Evolutionary conservation across 2,329 filamentous ascomycete genomes (phyloP), one percentile per base, ranked within the genome.

Genomic region (Beauveria medogensis): DNA sequence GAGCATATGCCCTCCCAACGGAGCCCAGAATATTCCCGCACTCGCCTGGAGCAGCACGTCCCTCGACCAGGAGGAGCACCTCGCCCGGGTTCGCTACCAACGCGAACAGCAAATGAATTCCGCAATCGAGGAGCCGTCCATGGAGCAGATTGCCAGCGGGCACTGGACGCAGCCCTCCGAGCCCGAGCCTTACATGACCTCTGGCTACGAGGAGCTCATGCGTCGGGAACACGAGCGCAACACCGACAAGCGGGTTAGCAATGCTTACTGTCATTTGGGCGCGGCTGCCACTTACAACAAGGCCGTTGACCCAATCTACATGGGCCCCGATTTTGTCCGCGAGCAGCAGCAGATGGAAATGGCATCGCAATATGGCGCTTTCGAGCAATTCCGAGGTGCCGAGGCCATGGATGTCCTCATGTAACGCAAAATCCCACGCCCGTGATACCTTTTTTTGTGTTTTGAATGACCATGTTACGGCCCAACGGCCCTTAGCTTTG

Each of bases 121-220:
- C 65, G 84, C 81, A 64, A 72, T 85, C 58, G 69, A 78, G n/a
- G 68, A 80, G 10, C 83, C 86, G 69, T 75, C 78, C 0, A 69
- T 78, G 20, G 68, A 80, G 8, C 83, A 87, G 69, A 75, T 75
- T 3, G 72, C 74, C 9, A 80, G 85, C 62, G 78, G 82, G 28
- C 77, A 78, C 56, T 86, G 84, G 82, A 67, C 77, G 30, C 70
- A 70, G 30, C 70, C 68, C 64, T 72, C 51, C 4, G 79, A 83
- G 63, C 84, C 83, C 44, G 91, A 95, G 73, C 91, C 91, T 0
- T 96, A 96, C 73, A 95, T 96, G 83, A 73, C 83, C 53, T 87
- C 85, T 7, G 92, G 92, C 16, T 96, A 96, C 70, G 88, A 91
- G 68, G 79, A 84, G 69, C 75, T 89, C 61, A 84, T 87, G 62